Evolutionary conservation across 1,139 yeast species (phyloP).

Genomic region (Candida neerlandica): DNA sequence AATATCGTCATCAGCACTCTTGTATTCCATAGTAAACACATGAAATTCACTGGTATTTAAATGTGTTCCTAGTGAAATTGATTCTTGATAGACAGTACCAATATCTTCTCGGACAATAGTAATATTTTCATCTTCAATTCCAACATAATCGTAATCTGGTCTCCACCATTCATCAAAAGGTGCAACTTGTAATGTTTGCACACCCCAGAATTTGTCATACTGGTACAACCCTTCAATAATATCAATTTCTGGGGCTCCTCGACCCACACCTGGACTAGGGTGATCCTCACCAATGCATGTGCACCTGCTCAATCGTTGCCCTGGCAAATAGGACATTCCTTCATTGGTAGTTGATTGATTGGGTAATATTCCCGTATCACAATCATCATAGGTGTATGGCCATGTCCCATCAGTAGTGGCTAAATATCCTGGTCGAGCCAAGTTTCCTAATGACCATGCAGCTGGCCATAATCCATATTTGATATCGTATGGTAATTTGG

Average conservation of each 20-base stretch:
- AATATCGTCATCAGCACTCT: constrained; percentile 19
- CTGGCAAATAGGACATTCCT: constrained; percentile 33
- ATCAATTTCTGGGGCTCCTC: constrained; percentile 41
- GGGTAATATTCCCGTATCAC: constrained; percentile 33
- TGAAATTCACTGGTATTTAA: constrained; percentile 28
- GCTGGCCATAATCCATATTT: constrained; percentile 35
- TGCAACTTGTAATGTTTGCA: constrained; percentile 36
- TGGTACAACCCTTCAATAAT: constrained; percentile 30
- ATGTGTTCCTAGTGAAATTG: constrained; percentile 29
- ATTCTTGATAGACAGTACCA: constrained; percentile 35
- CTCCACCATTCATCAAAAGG: constrained; percentile 39
- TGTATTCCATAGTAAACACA: constrained; percentile 28
- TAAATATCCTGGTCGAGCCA: constrained; percentile 34
- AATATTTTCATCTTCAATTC: constrained; percentile 21
- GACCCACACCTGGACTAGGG: constrained; percentile 30
- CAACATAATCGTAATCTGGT: constrained; percentile 32
- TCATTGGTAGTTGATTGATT: constrained; percentile 31
- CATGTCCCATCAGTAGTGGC: constrained; percentile 37
- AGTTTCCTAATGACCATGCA: constrained; percentile 34
- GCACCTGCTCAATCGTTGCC: constrained; percentile 30
- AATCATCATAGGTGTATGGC: constrained; percentile 36
- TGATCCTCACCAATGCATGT: constrained; percentile 33
- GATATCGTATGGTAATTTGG: constrained; percentile 27
- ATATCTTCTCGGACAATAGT: constrained; percentile 31
- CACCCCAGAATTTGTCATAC: constrained; percentile 25